These are phyloP conservation scores for Biscutella laevigata DNA, from an alignment of 441 rosid genomes.

Conservation along the genomic window DNA sequence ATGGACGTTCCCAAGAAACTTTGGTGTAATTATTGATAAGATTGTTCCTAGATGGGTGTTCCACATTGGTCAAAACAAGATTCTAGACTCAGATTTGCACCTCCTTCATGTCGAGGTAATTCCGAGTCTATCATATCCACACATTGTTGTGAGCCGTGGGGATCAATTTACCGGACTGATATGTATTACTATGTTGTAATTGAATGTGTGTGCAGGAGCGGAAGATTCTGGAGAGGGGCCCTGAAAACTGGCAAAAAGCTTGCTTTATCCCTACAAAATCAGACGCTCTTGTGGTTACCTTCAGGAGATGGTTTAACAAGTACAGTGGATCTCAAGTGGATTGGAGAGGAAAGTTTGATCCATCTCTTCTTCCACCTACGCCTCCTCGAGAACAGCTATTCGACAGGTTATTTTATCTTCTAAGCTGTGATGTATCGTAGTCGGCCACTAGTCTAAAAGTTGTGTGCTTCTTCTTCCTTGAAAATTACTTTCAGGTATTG, in stretches of 20 bases:
- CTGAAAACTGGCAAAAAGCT: slow-evolving; percentile 71
- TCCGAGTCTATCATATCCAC: not conserved
- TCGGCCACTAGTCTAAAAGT: no score
- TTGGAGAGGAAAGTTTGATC: slow-evolving; percentile 66
- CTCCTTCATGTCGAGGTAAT: slow-evolving; percentile 81
- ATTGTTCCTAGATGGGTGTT: slow-evolving; percentile 78
- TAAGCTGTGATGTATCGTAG: no score
- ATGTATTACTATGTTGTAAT: slow-evolving; percentile 4
- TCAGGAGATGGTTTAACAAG: slow-evolving; percentile 77
- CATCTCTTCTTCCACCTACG: slow-evolving; percentile 63
- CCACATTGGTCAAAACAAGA: slow-evolving; percentile 60
- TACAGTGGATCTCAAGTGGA: slow-evolving; percentile 52
- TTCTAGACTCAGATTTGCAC: slow-evolving; percentile 82
- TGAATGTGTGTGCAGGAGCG: slow-evolving; percentile 46
- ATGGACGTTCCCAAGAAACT: slow-evolving; percentile 73
- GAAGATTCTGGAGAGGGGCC: slow-evolving; percentile 58
- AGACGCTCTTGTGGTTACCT: slow-evolving; percentile 67
- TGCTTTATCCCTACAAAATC: slow-evolving; percentile 81
- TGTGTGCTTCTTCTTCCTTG: not conserved
- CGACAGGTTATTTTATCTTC: slow-evolving; percentile 50
- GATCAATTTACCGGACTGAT: not conserved
- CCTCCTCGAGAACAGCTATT: slow-evolving; percentile 75
- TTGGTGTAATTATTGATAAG: slow-evolving; percentile 55
- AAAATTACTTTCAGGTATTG: slow-evolving; percentile 47
- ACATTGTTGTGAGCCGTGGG: not conserved